These are phyloP conservation scores for Alternaria novae-zelandiae DNA, from an alignment of 2,329 filamentous ascomycete species.

Conservation along the genomic window DNA sequence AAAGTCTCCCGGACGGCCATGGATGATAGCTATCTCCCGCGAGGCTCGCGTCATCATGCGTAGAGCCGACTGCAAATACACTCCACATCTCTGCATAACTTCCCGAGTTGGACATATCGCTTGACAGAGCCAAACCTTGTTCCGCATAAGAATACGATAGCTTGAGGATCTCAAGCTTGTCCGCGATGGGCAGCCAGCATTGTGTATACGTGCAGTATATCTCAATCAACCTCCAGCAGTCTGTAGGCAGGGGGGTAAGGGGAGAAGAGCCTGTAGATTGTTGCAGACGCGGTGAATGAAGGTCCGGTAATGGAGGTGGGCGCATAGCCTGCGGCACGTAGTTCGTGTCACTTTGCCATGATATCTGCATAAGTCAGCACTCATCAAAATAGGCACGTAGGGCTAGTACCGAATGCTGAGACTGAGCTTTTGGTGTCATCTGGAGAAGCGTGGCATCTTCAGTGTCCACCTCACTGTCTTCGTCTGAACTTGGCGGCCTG, in stretches of 20 bases:
- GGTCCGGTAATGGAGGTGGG: neutral
- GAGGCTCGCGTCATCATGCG: constrained; percentile 16
- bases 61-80: constrained; percentile 50
- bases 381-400: neutral
- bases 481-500: constrained; percentile 24
- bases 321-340: neutral
- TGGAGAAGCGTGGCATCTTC: constrained; percentile 15
- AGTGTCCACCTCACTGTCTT: constrained; percentile 31
- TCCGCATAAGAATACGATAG: constrained; percentile 61
- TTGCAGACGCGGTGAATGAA: constrained; percentile 24
- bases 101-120: constrained; percentile 36
- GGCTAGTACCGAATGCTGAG: constrained; percentile 13
- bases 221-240: constrained; percentile 60
- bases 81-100: constrained; percentile 55
- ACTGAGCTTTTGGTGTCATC: constrained; percentile 4
- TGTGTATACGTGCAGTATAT: constrained; percentile 75
- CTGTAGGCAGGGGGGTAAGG: constrained; percentile 57
- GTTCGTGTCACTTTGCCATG: constrained; percentile 1
- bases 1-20: constrained; percentile 19
- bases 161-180: constrained; percentile 67
- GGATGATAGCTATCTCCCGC: neutral
- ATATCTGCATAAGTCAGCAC: constrained; percentile 2
- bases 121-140: constrained; percentile 45
- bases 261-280: neutral
- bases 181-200: constrained; percentile 75